A percentile compares a stretch with the other conserved stretches of the same genome.
phyloP scores from a whole-genome alignment of 1,284 basidiomycete genomes.

The Ganoderma sp. region DNA sequence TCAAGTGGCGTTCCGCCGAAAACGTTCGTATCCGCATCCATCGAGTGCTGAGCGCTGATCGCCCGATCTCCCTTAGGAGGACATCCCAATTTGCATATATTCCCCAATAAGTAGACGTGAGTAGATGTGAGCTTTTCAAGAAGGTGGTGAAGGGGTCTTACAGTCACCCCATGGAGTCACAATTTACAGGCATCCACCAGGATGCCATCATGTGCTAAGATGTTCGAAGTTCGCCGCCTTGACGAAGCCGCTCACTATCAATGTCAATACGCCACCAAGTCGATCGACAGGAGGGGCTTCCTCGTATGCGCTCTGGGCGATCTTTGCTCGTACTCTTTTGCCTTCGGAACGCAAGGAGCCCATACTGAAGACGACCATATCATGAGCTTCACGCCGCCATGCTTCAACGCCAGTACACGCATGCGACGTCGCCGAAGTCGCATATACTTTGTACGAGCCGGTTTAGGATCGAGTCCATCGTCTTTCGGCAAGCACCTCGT shows the following conservation, averaged over 20 bases:
- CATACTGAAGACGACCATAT: no score
- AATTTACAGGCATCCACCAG: no score
- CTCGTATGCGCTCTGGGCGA: no score
- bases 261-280: no score
- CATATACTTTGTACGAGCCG: not conserved
- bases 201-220: no score
- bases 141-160: not conserved
- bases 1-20: not conserved
- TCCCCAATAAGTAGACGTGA: not conserved
- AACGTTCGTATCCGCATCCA: not conserved
- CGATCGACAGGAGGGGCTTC: no score
- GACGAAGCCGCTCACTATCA: no score
- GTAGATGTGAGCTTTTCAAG: not conserved
- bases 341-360: no score
- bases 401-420: not conserved
- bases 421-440: not conserved
- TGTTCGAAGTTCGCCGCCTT: no score
- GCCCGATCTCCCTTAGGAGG: not conserved
- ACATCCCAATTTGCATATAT: not conserved
- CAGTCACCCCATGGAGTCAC: not conserved
- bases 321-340: no score
- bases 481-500: no score
- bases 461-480: not conserved
- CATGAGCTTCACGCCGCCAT: not conserved
- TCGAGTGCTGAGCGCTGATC: conserved; percentile 6